These are phyloP conservation scores for Dalechampia spathulata DNA, from an alignment of 441 rosid genomes.

Conservation along the genomic window DNA sequence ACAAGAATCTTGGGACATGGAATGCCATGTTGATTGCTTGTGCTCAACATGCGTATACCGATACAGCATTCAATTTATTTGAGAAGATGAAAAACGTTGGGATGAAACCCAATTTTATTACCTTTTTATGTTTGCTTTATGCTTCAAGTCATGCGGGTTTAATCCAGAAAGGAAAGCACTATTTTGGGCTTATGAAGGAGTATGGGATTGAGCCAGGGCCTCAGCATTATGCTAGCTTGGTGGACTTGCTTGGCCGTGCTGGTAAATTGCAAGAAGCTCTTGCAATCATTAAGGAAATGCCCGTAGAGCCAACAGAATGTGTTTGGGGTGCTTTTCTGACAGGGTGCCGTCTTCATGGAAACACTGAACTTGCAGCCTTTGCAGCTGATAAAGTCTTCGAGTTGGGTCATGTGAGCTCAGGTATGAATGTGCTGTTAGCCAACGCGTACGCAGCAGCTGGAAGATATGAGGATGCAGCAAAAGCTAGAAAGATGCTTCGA, in stretches of 20 bases:
- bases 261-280: conserved; percentile 73
- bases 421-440: conserved; percentile 58
- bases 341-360: conserved; percentile 61
- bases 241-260: conserved; percentile 78
- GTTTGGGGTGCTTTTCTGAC: conserved; percentile 90
- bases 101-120: conserved; percentile 71
- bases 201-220: conserved; percentile 54
- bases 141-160: conserved; percentile 86
- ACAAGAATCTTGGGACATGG: conserved; percentile 75
- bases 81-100: conserved; percentile 44
- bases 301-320: conserved; percentile 64
- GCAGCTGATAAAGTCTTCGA: conserved; percentile 70
- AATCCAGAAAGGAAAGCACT: conserved; percentile 44
- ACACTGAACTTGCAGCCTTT: conserved; percentile 65
- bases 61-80: conserved; percentile 44
- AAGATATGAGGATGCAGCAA: conserved; percentile 78
- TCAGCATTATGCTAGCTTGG: conserved; percentile 79
- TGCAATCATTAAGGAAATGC: conserved; percentile 44
- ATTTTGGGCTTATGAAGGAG: conserved; percentile 61
- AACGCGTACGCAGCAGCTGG: conserved; percentile 89
- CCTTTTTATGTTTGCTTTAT: conserved; percentile 62
- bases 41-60: conserved; percentile 60
- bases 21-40: conserved; percentile 82
- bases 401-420: conserved; percentile 56
- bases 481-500: conserved; percentile 66